These are phyloP conservation scores for Aspergillus ruber DNA, from an alignment of 2,329 filamentous ascomycete genomes.

Conservation along the genomic window DNA sequence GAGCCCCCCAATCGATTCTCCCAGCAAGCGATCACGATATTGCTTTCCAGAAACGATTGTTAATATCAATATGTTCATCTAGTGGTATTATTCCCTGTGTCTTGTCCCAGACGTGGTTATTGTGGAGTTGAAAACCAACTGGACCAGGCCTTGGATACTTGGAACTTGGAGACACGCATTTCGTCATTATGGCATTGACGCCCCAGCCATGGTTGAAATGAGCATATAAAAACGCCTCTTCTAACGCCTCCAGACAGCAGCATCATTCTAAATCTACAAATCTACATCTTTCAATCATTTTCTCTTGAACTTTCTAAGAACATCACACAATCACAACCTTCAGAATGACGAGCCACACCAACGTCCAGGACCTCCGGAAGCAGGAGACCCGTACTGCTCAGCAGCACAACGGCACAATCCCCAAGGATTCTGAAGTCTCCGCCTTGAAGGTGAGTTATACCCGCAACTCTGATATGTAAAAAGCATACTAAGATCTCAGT, in stretches of 20 bases:
- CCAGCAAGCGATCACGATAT: background rate
- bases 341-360: slow-evolving; percentile 32
- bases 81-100: background rate
- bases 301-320: no score
- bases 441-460: slow-evolving; percentile 39
- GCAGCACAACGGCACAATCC: slow-evolving; percentile 35
- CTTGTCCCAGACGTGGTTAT: background rate
- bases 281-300: background rate
- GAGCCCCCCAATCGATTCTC: background rate
- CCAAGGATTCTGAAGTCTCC: slow-evolving; percentile 40
- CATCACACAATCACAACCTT: background rate
- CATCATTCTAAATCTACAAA: background rate
- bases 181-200: background rate
- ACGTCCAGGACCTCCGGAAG: slow-evolving; percentile 45
- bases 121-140: background rate
- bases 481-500: slow-evolving; percentile 19
- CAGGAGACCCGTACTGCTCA: slow-evolving; percentile 37
- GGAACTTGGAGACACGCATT: background rate
- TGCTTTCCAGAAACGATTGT: background rate
- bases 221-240: background rate
- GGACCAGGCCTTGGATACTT: background rate
- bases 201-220: background rate
- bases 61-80: background rate
- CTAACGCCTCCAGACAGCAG: background rate
- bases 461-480: background rate